Base-by-base conservation (phyloP, 164 flowering plant species). In the Cinnamomum chago region DNA sequence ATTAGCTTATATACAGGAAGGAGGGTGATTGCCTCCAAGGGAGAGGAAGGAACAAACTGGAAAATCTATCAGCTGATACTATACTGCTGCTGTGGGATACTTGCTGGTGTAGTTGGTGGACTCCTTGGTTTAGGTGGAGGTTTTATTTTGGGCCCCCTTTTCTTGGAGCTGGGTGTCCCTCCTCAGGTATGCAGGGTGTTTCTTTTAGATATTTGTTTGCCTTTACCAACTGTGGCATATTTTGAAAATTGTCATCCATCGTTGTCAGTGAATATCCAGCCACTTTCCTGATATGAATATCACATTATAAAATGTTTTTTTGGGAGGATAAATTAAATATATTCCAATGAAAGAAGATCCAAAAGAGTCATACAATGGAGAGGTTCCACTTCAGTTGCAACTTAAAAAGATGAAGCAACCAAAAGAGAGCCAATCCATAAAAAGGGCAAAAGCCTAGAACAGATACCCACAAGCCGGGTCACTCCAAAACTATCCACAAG, bases 71-170 rank as follows among this genome's bases (percentile, higher is more conserved):
- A 93, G 84, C 86, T 95, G 62, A 1, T 86, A 80, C 65, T 82
- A 22, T 95, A 88, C 74, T 88, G 95, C 75, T 47, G 58, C 25
- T 83, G 79, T 74, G 98, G 98, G 20, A 72, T 93, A 52, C 55
- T 90, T 50, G 98, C 97, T 66, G 98, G 98, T 78, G 27, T 93
- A 2, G 97, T 93, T 40, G 98, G 98, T 55, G 98, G 98, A n/a
- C 80, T 94, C 60, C 91, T 94, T 72, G 98, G 98, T 68, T 81
- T 92, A 1, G 98, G 98, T 50, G 98, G 98, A 52, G 97, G 98
- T 58, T 94, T 91, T 75, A 91, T 94, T 69, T 82, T 94, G 87
- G 98, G 98, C 69, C 98, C 98, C 24, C 86, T 94, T 5, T 94
- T 94, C 81, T 81, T 94, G 86, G 98, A 94, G 85, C 83, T 94